Conservation (phyloP, 2,329 filamentous ascomycete genomes). For the Aspergillus pseudoviridinutans region DNA sequence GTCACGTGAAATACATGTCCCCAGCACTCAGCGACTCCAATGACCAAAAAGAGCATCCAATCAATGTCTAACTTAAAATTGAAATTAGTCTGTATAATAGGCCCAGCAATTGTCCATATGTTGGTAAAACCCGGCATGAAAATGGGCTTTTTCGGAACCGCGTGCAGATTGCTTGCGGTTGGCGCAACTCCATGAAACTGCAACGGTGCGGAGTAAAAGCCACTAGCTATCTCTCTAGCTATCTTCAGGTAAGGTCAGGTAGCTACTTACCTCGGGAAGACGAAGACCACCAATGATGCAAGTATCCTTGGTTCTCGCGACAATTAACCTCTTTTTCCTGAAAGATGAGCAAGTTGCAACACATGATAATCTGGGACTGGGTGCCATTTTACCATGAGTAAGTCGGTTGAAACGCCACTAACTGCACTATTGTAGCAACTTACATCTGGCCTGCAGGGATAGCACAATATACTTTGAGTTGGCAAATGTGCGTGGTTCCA, state of each 20-base stretch:
- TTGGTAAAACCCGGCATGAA: background rate
- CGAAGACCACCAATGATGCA: too few species aligned
- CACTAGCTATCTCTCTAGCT: background rate
- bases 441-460: background rate
- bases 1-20: background rate
- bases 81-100: background rate
- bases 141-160: background rate
- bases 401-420: background rate
- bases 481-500: background rate
- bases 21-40: background rate
- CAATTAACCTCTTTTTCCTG: background rate
- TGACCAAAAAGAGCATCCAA: background rate
- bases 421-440: background rate
- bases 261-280: too few species aligned
- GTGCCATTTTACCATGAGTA: background rate
- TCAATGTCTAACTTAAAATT: background rate
- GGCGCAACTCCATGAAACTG: background rate
- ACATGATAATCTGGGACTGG: background rate
- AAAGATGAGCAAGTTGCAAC: background rate
- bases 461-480: background rate
- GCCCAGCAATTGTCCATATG: background rate
- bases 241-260: too few species aligned
- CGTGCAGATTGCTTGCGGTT: background rate
- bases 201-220: background rate
- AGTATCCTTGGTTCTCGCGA: background rate